A percentile compares a stretch with the other conserved stretches of the same genome.
Conservation (phyloP, 768 basidiomycete genomes). For the Clathrus columnatus region DNA sequence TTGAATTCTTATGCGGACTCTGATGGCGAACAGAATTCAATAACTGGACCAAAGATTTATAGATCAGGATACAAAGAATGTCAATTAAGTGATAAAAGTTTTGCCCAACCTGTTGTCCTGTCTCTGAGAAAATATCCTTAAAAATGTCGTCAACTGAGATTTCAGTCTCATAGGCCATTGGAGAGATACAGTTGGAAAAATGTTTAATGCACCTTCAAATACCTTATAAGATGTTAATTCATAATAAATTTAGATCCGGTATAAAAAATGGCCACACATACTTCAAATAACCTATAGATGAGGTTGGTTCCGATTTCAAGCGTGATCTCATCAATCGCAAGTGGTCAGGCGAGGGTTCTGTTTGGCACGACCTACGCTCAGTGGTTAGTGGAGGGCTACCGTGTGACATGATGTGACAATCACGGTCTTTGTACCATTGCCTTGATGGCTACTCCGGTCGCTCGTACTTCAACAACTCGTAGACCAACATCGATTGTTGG, state of each 20-base stretch:
- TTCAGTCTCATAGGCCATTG: not conserved
- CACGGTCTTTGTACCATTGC: not conserved
- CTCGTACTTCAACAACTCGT: constrained; percentile 6
- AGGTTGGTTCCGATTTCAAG: no score
- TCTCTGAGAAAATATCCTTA: constrained; percentile 4
- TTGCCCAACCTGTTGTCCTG: constrained; percentile 7
- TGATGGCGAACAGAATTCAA: constrained; percentile 32
- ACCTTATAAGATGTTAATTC: not conserved
- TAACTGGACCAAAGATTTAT: constrained; percentile 25
- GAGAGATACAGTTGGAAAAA: not conserved
- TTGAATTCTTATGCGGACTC: constrained; percentile 21
- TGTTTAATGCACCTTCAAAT: not conserved
- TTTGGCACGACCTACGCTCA: not conserved
- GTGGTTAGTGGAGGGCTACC: not conserved
- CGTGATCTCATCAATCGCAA: not conserved
- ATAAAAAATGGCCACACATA: not conserved
- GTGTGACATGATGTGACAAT: not conserved
- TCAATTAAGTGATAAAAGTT: not conserved
- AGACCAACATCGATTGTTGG: not conserved
- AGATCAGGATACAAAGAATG: not conserved
- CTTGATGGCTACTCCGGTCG: constrained; percentile 10
- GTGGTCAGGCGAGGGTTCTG: not conserved
- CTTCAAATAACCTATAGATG: not conserved
- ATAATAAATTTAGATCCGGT: not conserved
- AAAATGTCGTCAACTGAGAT: constrained; percentile 5